Percentiles rank a stretch among this genome's conserved stretches.
Conservation (phyloP, 2,329 filamentous ascomycete species). For the Stemphylium beticola region DNA sequence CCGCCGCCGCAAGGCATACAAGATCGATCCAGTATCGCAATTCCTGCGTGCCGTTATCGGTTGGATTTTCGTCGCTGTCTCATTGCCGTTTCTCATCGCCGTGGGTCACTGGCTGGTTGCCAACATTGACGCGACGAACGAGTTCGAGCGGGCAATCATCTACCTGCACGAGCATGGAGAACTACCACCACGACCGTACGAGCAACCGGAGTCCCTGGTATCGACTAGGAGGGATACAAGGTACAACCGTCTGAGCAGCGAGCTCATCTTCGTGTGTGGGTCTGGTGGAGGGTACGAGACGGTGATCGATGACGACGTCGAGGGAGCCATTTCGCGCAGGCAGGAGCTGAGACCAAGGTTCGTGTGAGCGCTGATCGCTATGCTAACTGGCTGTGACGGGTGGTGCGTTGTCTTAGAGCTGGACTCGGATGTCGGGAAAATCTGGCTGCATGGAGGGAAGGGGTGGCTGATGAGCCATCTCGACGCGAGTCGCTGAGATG, state of each 20-base stretch:
- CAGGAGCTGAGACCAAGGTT: slow-evolving; percentile 9
- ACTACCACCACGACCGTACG: background rate
- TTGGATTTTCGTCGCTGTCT: background rate
- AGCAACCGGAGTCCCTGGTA: background rate
- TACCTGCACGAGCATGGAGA: slow-evolving; percentile 5
- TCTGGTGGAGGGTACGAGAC: slow-evolving; percentile 7
- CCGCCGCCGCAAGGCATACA: slow-evolving; percentile 2
- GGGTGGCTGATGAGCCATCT: too few relatives aligned
- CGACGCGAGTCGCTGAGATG: background rate
- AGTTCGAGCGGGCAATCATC: background rate
- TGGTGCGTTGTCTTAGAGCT: background rate
- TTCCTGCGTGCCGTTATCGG: background rate
- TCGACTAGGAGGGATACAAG: slow-evolving; percentile 9
- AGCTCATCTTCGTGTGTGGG: slow-evolving; percentile 15
- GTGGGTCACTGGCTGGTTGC: background rate
- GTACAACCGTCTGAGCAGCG: slow-evolving; percentile 13
- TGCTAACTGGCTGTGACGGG: background rate
- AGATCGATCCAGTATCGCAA: slow-evolving; percentile 1
- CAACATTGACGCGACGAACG: background rate
- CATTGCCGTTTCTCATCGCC: background rate
- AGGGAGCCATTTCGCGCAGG: slow-evolving; percentile 6
- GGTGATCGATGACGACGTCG: slow-evolving; percentile 12
- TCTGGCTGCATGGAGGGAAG: too few relatives aligned
- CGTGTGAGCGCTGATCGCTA: slow-evolving; percentile 10
- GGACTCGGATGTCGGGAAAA: too few relatives aligned